Evolutionary conservation across 2,329 filamentous ascomycete species (phyloP).

Genomic region (Colletotrichum acutatum): DNA sequence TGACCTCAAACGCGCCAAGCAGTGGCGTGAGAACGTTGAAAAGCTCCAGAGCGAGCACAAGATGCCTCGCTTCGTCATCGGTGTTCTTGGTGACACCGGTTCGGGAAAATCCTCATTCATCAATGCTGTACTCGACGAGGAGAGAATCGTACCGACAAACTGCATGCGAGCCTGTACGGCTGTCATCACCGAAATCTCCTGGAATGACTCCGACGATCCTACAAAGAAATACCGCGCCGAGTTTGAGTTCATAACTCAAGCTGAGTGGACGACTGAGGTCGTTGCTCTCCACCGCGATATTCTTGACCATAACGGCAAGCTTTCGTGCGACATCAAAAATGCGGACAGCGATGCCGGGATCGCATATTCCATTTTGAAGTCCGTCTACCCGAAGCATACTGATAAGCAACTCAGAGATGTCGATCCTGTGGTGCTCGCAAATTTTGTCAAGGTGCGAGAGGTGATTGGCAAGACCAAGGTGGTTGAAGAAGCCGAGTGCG

Average conservation of each 20-base stretch:
- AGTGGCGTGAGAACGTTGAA: neutral
- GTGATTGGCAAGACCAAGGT: neutral
- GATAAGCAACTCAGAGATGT: neutral
- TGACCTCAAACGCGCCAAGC: neutral
- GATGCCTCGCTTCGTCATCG: constrained; percentile 54
- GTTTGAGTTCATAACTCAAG: constrained; percentile 65
- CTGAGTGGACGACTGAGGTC: constrained; percentile 66
- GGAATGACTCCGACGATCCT: constrained; percentile 57
- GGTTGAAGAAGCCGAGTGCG: constrained; percentile 3
- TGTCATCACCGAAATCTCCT: constrained; percentile 69
- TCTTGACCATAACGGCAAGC: constrained; percentile 49
- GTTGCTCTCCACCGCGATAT: constrained; percentile 60
- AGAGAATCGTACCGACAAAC: constrained; percentile 55
- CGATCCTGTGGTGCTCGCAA: neutral
- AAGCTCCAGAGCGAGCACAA: constrained; percentile 42
- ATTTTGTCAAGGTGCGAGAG: neutral
- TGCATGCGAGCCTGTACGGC: constrained; percentile 73
- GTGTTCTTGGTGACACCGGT: constrained; percentile 70
- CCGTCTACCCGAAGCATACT: constrained; percentile 53
- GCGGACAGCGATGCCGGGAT: constrained; percentile 55
- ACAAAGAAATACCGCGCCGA: constrained; percentile 59
- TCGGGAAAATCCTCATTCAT: constrained; percentile 72
- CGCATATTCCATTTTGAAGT: constrained; percentile 55
- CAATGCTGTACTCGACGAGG: constrained; percentile 71
- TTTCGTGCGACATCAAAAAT: constrained; percentile 49